These are phyloP conservation scores for Fusarium sp. DNA, from an alignment of 2,329 filamentous ascomycete genomes.

Conservation along the genomic window DNA sequence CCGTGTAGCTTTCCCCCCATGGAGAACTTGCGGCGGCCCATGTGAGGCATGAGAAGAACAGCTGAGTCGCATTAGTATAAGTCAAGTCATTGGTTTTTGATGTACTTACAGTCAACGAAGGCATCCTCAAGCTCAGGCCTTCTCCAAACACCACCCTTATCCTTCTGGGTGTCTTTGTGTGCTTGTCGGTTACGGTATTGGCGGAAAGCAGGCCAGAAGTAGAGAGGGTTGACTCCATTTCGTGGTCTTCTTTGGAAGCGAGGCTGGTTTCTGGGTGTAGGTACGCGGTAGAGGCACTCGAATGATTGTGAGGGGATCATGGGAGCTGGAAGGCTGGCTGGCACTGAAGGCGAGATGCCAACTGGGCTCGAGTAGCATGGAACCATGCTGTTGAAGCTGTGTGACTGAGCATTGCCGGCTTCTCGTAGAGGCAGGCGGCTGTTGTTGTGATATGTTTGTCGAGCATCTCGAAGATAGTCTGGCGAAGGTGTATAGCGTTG, in stretches of 20 bases:
- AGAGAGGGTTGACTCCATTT: slow-evolving; percentile 66
- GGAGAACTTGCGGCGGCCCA: slow-evolving; percentile 74
- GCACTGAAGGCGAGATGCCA: slow-evolving; percentile 57
- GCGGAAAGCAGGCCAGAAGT: slow-evolving; percentile 70
- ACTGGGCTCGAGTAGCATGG: slow-evolving; percentile 59
- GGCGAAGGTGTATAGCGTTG: slow-evolving; percentile 61
- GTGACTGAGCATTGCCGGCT: slow-evolving; percentile 62
- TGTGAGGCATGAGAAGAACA: slow-evolving; percentile 71
- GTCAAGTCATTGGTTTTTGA: neutral
- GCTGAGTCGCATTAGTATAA: slow-evolving; percentile 57
- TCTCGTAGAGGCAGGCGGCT: slow-evolving; percentile 62
- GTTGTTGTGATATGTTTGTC: slow-evolving; percentile 53
- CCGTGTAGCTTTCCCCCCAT: slow-evolving; percentile 72
- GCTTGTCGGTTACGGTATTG: slow-evolving; percentile 74
- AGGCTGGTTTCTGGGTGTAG: slow-evolving; percentile 52
- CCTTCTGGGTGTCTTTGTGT: slow-evolving; percentile 69
- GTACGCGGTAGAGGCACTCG: slow-evolving; percentile 54
- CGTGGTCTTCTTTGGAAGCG: slow-evolving; percentile 51
- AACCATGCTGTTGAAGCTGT: slow-evolving; percentile 55
- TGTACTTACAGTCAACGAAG: slow-evolving; percentile 71
- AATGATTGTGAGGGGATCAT: slow-evolving; percentile 63
- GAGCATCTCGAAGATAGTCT: slow-evolving; percentile 59
- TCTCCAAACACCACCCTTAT: slow-evolving; percentile 67
- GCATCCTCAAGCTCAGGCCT: slow-evolving; percentile 70
- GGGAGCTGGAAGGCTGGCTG: slow-evolving; percentile 62